Base-by-base conservation (phyloP, 2,329 filamentous ascomycete genomes). In the Xylariaceae sp. region DNA sequence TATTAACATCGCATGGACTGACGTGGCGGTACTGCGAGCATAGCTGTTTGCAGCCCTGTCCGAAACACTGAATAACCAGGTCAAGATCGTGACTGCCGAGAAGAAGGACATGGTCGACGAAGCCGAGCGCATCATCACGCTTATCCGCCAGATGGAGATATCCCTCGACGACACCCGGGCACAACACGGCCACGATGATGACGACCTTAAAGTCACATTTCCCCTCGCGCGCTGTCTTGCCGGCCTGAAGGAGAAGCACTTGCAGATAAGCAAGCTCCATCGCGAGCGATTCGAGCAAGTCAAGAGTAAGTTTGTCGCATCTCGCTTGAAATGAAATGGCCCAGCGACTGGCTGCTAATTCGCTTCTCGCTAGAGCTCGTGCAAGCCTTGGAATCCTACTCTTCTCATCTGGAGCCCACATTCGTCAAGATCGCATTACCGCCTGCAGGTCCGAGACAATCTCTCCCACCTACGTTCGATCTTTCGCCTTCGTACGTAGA, bases 271-370 rank as follows among this genome's bases (percentile, higher is more conserved):
- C 71, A 89, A 87, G 65, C 74, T 94, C 51, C 91, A 99, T 69
- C 86, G 84, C 56, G 91, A 97, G 71, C 86, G 94, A 53, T 96
- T 90, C 62, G 91, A 96, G 66, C 90, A 97, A 75, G 90, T 97
- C 52, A 92, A 89, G 71, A 96, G 90, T 95, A 74, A 61, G 86
- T 70, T n/a, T 14, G 40, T 39, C n/a, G 11, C 32, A n/a, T 42
- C 11, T 10, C 18, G 11, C 31, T 14, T 15, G 41, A 11, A 11
- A 11, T 15, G 30, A 30, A 19, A 42, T 3, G 19, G 39, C 31
- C 19, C 17, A 30, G 19, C n/a, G 30, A 14, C 32, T 3, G 15
- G 35, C 49, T 47, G 33, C 51, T 56, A 35, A 53, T 60, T 58
- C 46, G 52, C 39, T 30, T 22, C 11, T 6, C 3, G 39, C 11